Evolutionary conservation across 441 rosid species (phyloP), one percentile per base, ranked within the genome.

Genomic region (Pelargonium cotyledonis): DNA sequence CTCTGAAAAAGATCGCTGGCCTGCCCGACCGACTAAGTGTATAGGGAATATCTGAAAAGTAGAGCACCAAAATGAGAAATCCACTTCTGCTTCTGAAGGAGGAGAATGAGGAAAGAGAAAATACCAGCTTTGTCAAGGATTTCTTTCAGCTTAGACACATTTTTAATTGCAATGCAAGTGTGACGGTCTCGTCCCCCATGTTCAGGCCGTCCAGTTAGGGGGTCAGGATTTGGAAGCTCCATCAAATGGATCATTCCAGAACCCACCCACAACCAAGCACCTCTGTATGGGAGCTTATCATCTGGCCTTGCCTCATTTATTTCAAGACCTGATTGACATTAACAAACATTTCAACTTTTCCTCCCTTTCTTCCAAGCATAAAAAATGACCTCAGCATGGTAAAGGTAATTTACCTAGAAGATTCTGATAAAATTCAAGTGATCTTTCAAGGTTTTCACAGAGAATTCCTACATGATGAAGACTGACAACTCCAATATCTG

Each of bases 191-290:
- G 84, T 62, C 99, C 97, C 12, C 99, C 99, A 5, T 91, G 99
- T 70, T 81, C 81, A 0, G 99, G 91, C 68, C 99, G 82, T 80
- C 97, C 99, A 0, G 83, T 82, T 74, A 91, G 84, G 0, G 97
- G 99, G 80, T 94, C 97, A 5, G 97, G 99, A 82, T 91, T 91
- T 9, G 96, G 94, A 67, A 94, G 99, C 82, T 94, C 97, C 99
- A 94, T 94, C 15, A 94, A 74, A 78, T 94, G 99, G 76, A 94
- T 94, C 96, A 91, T 94, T 83, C 91, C 96, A 55, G 96, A 80
- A 65, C 99, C 99, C 67, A 94, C 86, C 99, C 99, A 94, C 81
- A 94, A 74, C 97, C 99, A 94, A 58, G 94, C 96, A 44, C 99
- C 99, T 69, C 91, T 85, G n/a, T 94, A 89, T 0, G 97, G 97